Conservation (phyloP, 495 filamentous ascomycete species). For the Podospora pseudocomata region DNA sequence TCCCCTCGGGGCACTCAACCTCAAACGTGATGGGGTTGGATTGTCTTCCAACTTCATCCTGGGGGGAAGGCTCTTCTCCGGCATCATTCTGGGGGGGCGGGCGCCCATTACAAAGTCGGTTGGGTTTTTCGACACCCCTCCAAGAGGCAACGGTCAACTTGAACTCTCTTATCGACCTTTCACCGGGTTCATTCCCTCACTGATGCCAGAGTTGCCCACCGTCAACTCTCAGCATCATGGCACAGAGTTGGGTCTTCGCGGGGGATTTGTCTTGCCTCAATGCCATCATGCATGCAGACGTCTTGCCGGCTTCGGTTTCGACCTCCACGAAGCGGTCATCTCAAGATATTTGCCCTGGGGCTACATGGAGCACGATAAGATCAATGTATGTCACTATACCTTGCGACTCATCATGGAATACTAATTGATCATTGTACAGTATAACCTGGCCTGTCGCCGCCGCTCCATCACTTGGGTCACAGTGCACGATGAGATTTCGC, state of each 20-base stretch:
- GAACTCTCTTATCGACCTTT: slow-evolving; percentile 9
- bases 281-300: slow-evolving; percentile 64
- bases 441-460: slow-evolving; percentile 69
- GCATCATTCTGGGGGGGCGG: too few species aligned
- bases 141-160: neutral
- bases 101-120: too few species aligned
- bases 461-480: slow-evolving; percentile 68
- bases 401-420: too few species aligned
- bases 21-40: too few species aligned
- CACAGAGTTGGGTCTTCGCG: slow-evolving; percentile 35
- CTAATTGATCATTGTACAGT: slow-evolving; percentile 45
- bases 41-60: too few species aligned
- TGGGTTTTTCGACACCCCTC: too few species aligned
- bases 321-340: neutral
- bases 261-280: slow-evolving; percentile 68
- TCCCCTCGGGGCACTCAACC: too few species aligned
- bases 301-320: slow-evolving; percentile 13
- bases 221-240: slow-evolving; percentile 22
- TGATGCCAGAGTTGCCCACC: slow-evolving; percentile 36
- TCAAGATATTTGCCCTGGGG: too few species aligned
- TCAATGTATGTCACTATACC: neutral
- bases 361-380: neutral
- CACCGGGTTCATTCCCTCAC: slow-evolving; percentile 13
- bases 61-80: too few species aligned
- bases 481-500: slow-evolving; percentile 64